Base-by-base conservation (phyloP, 495 filamentous ascomycete genomes). In the Chaetomium cochliodes region DNA sequence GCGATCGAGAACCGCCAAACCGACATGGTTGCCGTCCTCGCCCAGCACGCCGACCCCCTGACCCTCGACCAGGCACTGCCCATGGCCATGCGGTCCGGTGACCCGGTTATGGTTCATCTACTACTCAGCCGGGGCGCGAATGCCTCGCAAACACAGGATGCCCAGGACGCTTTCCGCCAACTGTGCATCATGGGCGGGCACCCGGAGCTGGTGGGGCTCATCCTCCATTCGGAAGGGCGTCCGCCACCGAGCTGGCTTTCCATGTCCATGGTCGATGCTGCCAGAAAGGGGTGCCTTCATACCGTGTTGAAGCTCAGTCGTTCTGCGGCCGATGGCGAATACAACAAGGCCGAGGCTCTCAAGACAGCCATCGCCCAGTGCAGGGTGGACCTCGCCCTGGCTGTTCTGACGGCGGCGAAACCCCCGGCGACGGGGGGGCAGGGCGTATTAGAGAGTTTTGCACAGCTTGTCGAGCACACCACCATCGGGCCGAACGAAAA, bases 11-110 rank as follows among this genome's bases (percentile, higher is more conserved):
- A 78, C 49, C 72, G 70, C 1, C 79, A 82, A 20, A 42, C 65
- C 25, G 80, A 83, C 44, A 83, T 83, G 80, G 72, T 83, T 37
- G 73, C 79, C 46, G 72, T 83, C 16, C 67, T 83, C 33, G 69
- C 77, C 22, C 75, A 74, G 9, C 73, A 80, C 46, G 78, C 79
- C 30, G 79, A 82, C 62, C 64, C 71, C 12, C 22, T 75, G 26
- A 73, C 74, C 28, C 69, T 82, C 52, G 74, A 81, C 61, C 65
- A 67, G 0, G 72, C 78, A 15, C 66, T 83, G 51, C 76, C 77
- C 0, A 55, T 71, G 15, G 80, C 80, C 3, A 71, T 83, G 1
- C 75, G 73, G n/a, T 70, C 72, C 20, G 65, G 69, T 15, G 77
- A 80, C 57, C 41, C 65, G 12, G 66, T 42, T 6, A 76, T 83